phyloP scores from a whole-genome alignment of 2,329 filamentous ascomycete species.

The Aspergillus glaucus region DNA sequence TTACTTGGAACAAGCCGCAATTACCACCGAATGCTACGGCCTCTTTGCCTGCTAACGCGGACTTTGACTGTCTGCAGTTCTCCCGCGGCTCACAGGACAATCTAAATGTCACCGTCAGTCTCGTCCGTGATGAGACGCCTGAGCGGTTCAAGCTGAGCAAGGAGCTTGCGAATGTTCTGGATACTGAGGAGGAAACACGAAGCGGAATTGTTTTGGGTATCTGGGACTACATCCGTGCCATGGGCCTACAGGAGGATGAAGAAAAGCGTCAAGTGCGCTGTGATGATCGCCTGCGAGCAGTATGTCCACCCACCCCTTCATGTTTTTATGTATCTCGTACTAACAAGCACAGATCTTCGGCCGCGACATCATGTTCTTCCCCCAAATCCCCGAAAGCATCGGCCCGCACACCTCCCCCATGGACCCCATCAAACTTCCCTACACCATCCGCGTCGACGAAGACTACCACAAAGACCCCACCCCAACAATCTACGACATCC shows the following conservation, averaged over 20 bases:
- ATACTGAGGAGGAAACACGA: slow-evolving; percentile 78
- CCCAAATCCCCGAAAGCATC: slow-evolving; percentile 74
- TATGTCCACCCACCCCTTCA: slow-evolving; percentile 39
- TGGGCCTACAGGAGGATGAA: slow-evolving; percentile 85
- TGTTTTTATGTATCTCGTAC: not conserved
- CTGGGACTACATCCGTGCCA: slow-evolving; percentile 88
- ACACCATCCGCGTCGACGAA: slow-evolving; percentile 89
- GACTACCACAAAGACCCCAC: slow-evolving; percentile 66
- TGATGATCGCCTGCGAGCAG: slow-evolving; percentile 72
- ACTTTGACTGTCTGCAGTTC: slow-evolving; percentile 89
- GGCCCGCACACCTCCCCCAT: slow-evolving; percentile 71
- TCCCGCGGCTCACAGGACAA: slow-evolving; percentile 90
- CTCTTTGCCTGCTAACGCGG: slow-evolving; percentile 55
- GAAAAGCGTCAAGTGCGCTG: slow-evolving; percentile 90
- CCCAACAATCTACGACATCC: slow-evolving; percentile 84
- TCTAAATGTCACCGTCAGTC: slow-evolving; percentile 80
- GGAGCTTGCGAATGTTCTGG: slow-evolving; percentile 74
- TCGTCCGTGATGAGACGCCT: slow-evolving; percentile 75
- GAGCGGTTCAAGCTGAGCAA: slow-evolving; percentile 78
- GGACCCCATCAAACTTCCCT: slow-evolving; percentile 74
- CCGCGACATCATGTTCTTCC: slow-evolving; percentile 74
- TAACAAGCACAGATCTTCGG: slow-evolving; percentile 56
- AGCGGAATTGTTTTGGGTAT: slow-evolving; percentile 84
- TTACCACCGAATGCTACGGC: slow-evolving; percentile 45
- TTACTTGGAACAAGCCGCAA: slow-evolving; percentile 85